Conservation (phyloP, 192 early-diverging fungal species). For the Helicostylum pulchrum region DNA sequence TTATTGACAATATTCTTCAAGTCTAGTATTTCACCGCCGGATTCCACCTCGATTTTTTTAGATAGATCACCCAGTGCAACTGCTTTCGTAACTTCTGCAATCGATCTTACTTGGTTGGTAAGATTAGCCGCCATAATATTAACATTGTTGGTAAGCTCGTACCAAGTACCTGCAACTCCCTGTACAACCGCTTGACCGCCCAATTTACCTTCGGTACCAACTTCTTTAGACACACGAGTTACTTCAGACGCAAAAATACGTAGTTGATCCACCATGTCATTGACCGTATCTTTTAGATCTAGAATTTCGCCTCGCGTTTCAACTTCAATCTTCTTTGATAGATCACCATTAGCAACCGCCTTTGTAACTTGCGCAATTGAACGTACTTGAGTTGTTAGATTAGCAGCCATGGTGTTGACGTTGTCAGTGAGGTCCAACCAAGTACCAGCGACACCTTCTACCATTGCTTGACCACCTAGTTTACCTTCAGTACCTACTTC, state of each 20-base stretch:
- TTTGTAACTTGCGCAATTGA: slow-evolving; percentile 40
- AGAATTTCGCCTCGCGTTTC: slow-evolving; percentile 55
- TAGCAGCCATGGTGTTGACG: slow-evolving; percentile 59
- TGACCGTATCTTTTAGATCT: slow-evolving; percentile 55
- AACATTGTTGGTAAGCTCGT: slow-evolving; percentile 48
- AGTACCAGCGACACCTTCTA: slow-evolving; percentile 56
- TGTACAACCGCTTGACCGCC: slow-evolving; percentile 59
- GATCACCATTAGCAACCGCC: slow-evolving; percentile 55
- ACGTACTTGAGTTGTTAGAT: slow-evolving; percentile 63
- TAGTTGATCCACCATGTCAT: slow-evolving; percentile 52
- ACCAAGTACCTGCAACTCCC: slow-evolving; percentile 61
- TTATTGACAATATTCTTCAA: slow-evolving; percentile 68
- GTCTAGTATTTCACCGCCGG: slow-evolving; percentile 63
- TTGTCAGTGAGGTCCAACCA: slow-evolving; percentile 58
- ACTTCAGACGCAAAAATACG: slow-evolving; percentile 60
- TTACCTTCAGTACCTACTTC: slow-evolving; percentile 64
- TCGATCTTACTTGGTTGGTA: slow-evolving; percentile 54
- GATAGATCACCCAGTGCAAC: slow-evolving; percentile 63
- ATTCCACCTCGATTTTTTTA: slow-evolving; percentile 60
- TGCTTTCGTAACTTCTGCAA: slow-evolving; percentile 62
- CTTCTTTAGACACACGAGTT: slow-evolving; percentile 66
- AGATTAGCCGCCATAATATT: slow-evolving; percentile 51
- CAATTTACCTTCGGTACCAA: slow-evolving; percentile 66
- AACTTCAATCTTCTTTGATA: slow-evolving; percentile 43
- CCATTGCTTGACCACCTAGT: slow-evolving; percentile 69